Base-by-base conservation (phyloP, 2,329 filamentous ascomycete species). In the Nemania abortiva region DNA sequence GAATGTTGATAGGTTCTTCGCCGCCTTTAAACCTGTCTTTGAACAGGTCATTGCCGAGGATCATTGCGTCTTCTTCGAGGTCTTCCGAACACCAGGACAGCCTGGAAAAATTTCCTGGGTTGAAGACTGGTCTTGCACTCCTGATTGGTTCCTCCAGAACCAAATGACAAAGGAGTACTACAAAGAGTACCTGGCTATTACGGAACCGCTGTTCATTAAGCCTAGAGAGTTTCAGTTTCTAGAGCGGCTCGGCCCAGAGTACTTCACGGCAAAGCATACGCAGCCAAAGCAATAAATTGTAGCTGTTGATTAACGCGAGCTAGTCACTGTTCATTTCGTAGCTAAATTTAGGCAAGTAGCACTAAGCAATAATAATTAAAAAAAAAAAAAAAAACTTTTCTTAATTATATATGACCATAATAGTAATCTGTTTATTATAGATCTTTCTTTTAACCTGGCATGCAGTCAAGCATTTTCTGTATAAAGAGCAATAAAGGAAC, bases 41-140 rank as follows among this genome's bases (percentile, higher is more conserved):
- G 79, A 83, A n/a, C 70, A 72, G 9, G 79, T 83, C 3, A 73
- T 76, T 6, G 78, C 76, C 0, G 83, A 85, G 73, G 79, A 81
- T 0, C 80, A 83, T 59, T 81, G 79, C 69, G 74, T 78, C 0
- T 84, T 81, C 74, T 85, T 85, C 72, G 78, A 84, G 69, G 73
- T 84, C 3, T 83, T 80, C 47, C 75, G 77, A 61, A 72, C 70
- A 64, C 69, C 72, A 0, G 73, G 79, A 3, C 74, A 80, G 6
- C 79, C 79, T 0, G 81, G 81, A 0, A 76, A 73, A 10, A 65
- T 83, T 5, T 74, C 69, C 2, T 83, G 80, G 79, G 78, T 82
- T 10, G 81, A 82, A 66, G 78, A 82, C 64, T 83, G 82, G 82
- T 47, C 49, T 0, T 73, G 74, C 42, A 66, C 74, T 15, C 66